These are phyloP conservation scores for Penicillium cataractarum DNA, from an alignment of 495 filamentous ascomycete species.

Conservation along the genomic window DNA sequence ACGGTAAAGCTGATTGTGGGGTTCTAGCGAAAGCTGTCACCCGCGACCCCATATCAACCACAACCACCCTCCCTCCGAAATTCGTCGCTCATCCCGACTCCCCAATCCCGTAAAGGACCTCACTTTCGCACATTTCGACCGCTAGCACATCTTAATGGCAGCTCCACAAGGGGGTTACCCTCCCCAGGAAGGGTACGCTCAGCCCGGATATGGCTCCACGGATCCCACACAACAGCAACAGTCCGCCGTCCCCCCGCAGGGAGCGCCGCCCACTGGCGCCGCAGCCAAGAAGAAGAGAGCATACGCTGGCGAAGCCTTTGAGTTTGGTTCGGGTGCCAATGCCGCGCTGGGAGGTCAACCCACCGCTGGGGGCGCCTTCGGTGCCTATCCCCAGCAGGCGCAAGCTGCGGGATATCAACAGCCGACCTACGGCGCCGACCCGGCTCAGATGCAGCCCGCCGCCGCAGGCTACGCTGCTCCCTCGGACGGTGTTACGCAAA, in stretches of 20 bases:
- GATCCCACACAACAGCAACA: slow-evolving; percentile 45
- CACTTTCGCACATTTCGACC: slow-evolving; percentile 14
- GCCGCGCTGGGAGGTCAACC: slow-evolving; percentile 65
- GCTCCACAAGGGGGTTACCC: slow-evolving; percentile 69
- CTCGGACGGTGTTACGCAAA: slow-evolving; percentile 61
- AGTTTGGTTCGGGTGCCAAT: slow-evolving; percentile 90
- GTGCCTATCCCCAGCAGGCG: slow-evolving; percentile 60
- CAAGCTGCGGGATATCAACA: slow-evolving; percentile 56
- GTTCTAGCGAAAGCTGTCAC: slow-evolving; percentile 37
- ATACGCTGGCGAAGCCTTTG: slow-evolving; percentile 93
- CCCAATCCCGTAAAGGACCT: slow-evolving; percentile 10
- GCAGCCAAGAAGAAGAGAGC: slow-evolving; percentile 82
- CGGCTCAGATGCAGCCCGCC: slow-evolving; percentile 55
- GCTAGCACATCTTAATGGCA: slow-evolving; percentile 45
- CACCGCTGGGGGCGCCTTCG: slow-evolving; percentile 56
- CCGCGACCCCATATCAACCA: slow-evolving; percentile 29
- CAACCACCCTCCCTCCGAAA: slow-evolving; percentile 6
- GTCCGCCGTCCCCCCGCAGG: slow-evolving; percentile 33
- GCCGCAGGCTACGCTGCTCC: slow-evolving; percentile 65
- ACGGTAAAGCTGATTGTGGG: slow-evolving; percentile 33
- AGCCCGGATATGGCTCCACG: slow-evolving; percentile 50
- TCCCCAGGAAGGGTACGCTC: slow-evolving; percentile 55
- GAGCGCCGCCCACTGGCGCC: slow-evolving; percentile 37
- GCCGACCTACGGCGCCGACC: slow-evolving; percentile 56
- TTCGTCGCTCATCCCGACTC: slow-evolving; percentile 16